Evolutionary conservation across 2,329 filamentous ascomycete species (phyloP).

Genomic region (Coniochaeta sp.): DNA sequence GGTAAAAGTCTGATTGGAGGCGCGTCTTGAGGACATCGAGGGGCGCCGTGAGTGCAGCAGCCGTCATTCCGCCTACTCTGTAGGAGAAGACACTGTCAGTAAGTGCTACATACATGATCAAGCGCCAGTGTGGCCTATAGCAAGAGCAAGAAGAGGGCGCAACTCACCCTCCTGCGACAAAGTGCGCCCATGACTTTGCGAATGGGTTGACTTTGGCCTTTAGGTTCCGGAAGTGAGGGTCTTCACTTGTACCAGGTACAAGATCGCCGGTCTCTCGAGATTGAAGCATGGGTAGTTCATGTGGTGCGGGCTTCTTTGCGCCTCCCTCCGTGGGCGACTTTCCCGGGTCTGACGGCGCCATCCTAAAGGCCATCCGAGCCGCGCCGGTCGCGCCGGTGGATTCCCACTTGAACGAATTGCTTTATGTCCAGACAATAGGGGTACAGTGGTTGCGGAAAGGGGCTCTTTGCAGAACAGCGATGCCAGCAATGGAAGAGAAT

Average conservation of each 20-base stretch:
- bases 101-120: neutral
- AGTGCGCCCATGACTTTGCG: constrained; percentile 82
- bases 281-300: constrained; percentile 34
- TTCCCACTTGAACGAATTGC: neutral
- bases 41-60: constrained; percentile 85
- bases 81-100: neutral
- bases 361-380: constrained; percentile 2
- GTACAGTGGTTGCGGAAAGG: neutral
- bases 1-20: constrained; percentile 91
- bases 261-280: constrained; percentile 56
- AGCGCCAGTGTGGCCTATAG: too few species aligned
- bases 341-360: neutral
- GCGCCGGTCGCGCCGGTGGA: neutral
- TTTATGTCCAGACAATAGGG: neutral
- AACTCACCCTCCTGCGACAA: constrained; percentile 80
- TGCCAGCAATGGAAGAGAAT: neutral
- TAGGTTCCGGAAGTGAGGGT: constrained; percentile 16
- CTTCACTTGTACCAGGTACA: constrained; percentile 23
- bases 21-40: constrained; percentile 92
- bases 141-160: neutral
- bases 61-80: constrained; percentile 83
- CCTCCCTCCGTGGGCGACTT: constrained; percentile 1
- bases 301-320: constrained; percentile 3
- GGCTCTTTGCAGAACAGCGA: neutral
- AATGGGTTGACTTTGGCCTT: constrained; percentile 37